Conservation (phyloP, 2,329 filamentous ascomycete genomes). For the Cladophialophora exuberans region DNA sequence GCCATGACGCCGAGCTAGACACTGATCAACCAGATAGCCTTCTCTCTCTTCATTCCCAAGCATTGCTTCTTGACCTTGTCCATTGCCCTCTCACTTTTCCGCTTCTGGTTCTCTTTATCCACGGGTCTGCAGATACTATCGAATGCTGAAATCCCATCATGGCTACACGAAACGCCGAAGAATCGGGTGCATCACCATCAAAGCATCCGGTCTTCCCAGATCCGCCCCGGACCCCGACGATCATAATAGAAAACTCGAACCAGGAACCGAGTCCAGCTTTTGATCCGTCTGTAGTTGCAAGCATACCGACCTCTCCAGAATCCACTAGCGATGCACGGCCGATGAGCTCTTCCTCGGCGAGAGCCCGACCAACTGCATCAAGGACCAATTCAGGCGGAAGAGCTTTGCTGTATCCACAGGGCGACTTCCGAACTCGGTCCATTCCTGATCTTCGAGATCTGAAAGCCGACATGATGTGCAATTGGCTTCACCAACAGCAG, state of each 20-base stretch:
- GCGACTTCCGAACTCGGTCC: slow-evolving; percentile 28
- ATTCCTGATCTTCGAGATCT: slow-evolving; percentile 23
- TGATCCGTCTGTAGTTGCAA: slow-evolving; percentile 1
- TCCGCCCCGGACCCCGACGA: neutral
- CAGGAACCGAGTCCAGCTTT: slow-evolving; percentile 6
- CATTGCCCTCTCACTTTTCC: neutral
- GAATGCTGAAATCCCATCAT: neutral
- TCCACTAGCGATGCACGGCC: neutral
- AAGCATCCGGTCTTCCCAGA: neutral
- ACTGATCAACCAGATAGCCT: neutral
- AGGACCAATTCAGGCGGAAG: slow-evolving; percentile 2
- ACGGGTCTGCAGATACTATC: neutral
- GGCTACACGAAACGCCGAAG: neutral
- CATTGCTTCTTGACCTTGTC: neutral
- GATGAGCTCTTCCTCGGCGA: slow-evolving; percentile 1
- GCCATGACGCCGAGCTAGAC: neutral
- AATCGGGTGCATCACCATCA: neutral
- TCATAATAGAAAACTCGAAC: neutral
- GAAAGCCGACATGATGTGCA: slow-evolving; percentile 65
- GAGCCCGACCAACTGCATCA: neutral
- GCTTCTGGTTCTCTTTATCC: neutral
- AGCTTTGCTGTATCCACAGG: slow-evolving; percentile 14
- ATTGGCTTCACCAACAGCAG: slow-evolving; percentile 66
- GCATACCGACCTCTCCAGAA: slow-evolving; percentile 4
- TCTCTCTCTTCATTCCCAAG: neutral